Evolutionary conservation across 805 yeast species (phyloP).

Genomic region (Cyberlindnera nakhonratchasimensis): DNA sequence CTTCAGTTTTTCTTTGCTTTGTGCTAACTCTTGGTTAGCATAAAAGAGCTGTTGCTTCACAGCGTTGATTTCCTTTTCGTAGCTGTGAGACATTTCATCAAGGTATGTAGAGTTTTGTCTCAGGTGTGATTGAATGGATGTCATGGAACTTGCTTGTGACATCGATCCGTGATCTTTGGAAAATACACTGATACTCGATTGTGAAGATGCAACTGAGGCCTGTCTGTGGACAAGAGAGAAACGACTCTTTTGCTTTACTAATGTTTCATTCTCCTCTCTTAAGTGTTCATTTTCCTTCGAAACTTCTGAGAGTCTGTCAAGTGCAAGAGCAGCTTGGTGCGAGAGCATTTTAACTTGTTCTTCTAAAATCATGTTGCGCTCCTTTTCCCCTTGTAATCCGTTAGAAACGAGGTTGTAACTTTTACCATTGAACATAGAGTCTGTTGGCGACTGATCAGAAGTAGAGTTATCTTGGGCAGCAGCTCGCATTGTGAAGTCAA

Average conservation of each 20-base stretch:
- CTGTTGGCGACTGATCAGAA: slow-evolving; percentile 12
- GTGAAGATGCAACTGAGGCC: slow-evolving; percentile 12
- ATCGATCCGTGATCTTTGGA: slow-evolving; percentile 6
- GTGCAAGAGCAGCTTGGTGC: slow-evolving; percentile 27
- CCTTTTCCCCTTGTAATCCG: slow-evolving; percentile 27
- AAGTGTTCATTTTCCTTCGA: slow-evolving; percentile 20
- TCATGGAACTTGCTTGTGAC: slow-evolving; percentile 23
- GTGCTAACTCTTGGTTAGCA: slow-evolving; percentile 8
- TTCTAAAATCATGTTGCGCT: slow-evolving; percentile 27
- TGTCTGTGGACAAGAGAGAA: slow-evolving; percentile 16
- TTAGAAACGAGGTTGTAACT: slow-evolving; percentile 12
- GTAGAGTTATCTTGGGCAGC: not conserved
- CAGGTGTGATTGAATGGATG: slow-evolving; percentile 14
- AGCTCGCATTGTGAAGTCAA: slow-evolving; percentile 12
- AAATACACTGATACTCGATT: slow-evolving; percentile 8
- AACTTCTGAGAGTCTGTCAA: slow-evolving; percentile 25
- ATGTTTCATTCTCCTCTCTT: slow-evolving; percentile 18
- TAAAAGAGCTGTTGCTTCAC: slow-evolving; percentile 9
- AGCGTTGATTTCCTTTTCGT: slow-evolving; percentile 16
- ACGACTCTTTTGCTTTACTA: slow-evolving; percentile 10
- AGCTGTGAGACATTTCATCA: slow-evolving; percentile 5
- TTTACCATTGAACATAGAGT: slow-evolving; percentile 13
- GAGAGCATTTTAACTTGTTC: slow-evolving; percentile 26
- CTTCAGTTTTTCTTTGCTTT: slow-evolving; percentile 4
- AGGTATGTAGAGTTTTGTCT: slow-evolving; percentile 5